phyloP scores from a whole-genome alignment of 805 yeast species.

The Ogataea nitratoaversa region DNA sequence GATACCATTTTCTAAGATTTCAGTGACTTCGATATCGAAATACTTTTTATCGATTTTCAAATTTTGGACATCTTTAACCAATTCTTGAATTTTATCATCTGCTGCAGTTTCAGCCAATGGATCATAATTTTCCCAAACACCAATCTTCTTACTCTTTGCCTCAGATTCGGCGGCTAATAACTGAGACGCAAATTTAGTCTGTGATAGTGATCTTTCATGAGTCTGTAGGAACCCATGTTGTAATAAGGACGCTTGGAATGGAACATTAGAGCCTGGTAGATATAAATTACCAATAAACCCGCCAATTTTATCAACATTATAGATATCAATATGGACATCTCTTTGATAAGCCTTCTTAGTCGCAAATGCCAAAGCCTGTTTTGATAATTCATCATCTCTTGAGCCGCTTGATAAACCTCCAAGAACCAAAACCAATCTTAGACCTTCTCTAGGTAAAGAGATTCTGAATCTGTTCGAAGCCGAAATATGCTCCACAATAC shows the following conservation, averaged over 20 bases:
- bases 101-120: constrained; percentile 31
- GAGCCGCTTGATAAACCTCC: constrained; percentile 58
- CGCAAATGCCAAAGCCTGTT: constrained; percentile 51
- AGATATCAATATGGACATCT: constrained; percentile 66
- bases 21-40: constrained; percentile 52
- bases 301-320: constrained; percentile 71
- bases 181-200: constrained; percentile 50
- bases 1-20: constrained; percentile 38
- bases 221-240: constrained; percentile 59
- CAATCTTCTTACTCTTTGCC: constrained; percentile 53
- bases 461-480: constrained; percentile 67
- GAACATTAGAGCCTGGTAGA: constrained; percentile 44
- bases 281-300: constrained; percentile 73
- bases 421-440: constrained; percentile 62
- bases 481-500: constrained; percentile 67
- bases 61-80: constrained; percentile 14
- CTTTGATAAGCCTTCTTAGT: constrained; percentile 60
- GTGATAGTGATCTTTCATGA: constrained; percentile 61
- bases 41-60: constrained; percentile 34
- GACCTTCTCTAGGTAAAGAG: constrained; percentile 65
- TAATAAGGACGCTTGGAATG: constrained; percentile 55
- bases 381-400: constrained; percentile 35
- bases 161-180: constrained; percentile 57
- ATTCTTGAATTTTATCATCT: constrained; percentile 16
- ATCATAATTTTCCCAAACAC: constrained; percentile 65